Evolutionary conservation across 495 filamentous ascomycete species (phyloP).

Genomic region (Penicillium alfredii): DNA sequence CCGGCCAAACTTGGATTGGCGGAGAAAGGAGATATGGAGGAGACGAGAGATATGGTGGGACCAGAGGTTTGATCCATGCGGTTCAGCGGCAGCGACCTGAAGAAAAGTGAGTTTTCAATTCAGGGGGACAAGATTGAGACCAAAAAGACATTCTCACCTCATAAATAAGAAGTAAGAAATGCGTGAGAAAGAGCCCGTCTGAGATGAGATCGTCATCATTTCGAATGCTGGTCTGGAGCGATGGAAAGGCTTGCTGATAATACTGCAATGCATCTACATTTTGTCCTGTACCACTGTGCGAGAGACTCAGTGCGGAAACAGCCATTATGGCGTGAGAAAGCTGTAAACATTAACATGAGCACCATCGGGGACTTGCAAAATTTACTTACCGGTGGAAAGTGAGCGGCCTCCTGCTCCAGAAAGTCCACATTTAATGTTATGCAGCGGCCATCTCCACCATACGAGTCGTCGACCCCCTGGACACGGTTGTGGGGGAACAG

Average conservation of each 20-base stretch:
- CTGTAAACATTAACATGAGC: slow-evolving; percentile 30
- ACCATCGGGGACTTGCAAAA: no score
- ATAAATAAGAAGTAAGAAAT: slow-evolving; percentile 56
- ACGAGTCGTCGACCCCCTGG: slow-evolving; percentile 18
- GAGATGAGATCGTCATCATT: slow-evolving; percentile 47
- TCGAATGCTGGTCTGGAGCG: slow-evolving; percentile 41
- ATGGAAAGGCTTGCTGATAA: slow-evolving; percentile 49
- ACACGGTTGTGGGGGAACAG: slow-evolving; percentile 30
- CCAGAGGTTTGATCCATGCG: slow-evolving; percentile 46
- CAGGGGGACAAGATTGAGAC: neutral
- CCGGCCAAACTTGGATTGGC: slow-evolving; percentile 37
- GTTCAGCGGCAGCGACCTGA: slow-evolving; percentile 44
- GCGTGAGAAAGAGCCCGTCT: slow-evolving; percentile 52
- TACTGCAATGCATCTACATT: slow-evolving; percentile 49
- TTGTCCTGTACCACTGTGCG: slow-evolving; percentile 39
- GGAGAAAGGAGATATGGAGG: slow-evolving; percentile 43
- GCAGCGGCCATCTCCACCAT: slow-evolving; percentile 19
- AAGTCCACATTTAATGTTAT: slow-evolving; percentile 37
- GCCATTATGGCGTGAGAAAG: slow-evolving; percentile 59
- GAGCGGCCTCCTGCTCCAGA: slow-evolving; percentile 44
- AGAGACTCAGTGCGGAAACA: slow-evolving; percentile 50
- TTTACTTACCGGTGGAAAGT: slow-evolving; percentile 46
- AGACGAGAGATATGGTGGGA: slow-evolving; percentile 51
- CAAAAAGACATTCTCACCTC: slow-evolving; percentile 48
- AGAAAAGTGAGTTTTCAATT: slow-evolving; percentile 1